A percentile compares a stretch with the other conserved stretches of the same genome.
Conservation (phyloP, 345 rosid species). For the Ceriops zippeliana region DNA sequence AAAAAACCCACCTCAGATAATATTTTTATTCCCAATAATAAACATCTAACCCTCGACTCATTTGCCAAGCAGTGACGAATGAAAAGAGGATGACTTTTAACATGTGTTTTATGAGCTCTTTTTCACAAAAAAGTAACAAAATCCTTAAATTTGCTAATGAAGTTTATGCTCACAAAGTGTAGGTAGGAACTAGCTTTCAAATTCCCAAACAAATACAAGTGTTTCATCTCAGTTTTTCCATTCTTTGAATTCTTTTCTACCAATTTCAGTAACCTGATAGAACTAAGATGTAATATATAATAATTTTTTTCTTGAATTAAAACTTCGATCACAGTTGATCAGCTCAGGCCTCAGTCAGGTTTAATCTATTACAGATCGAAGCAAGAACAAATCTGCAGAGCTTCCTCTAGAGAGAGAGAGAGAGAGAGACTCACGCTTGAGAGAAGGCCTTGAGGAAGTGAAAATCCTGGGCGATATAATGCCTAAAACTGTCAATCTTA, state of each 20-base stretch:
- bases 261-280: background rate
- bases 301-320: background rate
- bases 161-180: background rate
- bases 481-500: constrained; percentile 60
- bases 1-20: constrained; percentile 11
- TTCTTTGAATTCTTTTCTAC: background rate
- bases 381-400: background rate
- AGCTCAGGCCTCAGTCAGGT: background rate
- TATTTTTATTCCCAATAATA: constrained; percentile 19
- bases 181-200: background rate
- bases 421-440: constrained; percentile 63
- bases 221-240: background rate
- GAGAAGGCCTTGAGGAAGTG: constrained; percentile 85
- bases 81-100: constrained; percentile 7
- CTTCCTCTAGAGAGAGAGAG: background rate
- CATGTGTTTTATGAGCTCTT: background rate
- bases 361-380: background rate
- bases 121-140: background rate
- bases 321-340: background rate
- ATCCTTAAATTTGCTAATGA: background rate
- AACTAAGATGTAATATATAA: background rate
- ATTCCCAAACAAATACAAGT: background rate
- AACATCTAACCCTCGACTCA: constrained; percentile 16
- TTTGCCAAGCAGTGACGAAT: constrained; percentile 22
- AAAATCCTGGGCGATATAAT: constrained; percentile 75